Percentiles rank a stretch among this genome's conserved stretches.
Evolutionary conservation across 306 rosid genomes (phyloP).

Genomic region (Inga leiocalycina): DNA sequence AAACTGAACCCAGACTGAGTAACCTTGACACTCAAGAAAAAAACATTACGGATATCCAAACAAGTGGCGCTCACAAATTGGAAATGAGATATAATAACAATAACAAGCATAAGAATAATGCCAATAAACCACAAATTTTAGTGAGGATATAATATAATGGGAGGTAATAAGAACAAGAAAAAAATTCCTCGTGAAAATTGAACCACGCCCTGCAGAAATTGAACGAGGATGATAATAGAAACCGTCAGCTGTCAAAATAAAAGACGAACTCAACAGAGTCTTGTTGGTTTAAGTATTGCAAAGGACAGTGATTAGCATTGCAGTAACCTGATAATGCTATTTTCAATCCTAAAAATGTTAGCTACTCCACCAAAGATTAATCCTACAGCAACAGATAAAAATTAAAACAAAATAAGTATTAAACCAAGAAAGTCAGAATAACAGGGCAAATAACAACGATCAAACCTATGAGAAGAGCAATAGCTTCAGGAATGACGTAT

Average conservation of each 20-base stretch:
- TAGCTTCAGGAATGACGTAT: constrained; percentile 93
- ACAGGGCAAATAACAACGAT: not conserved
- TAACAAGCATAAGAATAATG: not conserved
- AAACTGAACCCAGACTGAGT: constrained; percentile 99
- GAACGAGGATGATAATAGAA: constrained; percentile 4
- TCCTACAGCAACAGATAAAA: constrained; percentile 43
- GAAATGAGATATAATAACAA: too few species aligned
- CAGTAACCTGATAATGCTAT: constrained; percentile 66
- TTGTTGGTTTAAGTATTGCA: not conserved
- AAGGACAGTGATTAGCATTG: not conserved
- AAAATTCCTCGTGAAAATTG: constrained; percentile 96
- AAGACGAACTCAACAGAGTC: not conserved
- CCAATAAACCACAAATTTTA: not conserved
- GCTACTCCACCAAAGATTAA: constrained; percentile 92
- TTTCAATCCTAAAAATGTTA: constrained; percentile 83
- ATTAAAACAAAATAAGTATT: not conserved
- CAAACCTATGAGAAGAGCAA: constrained; percentile 92
- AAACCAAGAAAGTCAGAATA: not conserved
- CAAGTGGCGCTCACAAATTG: too few species aligned
- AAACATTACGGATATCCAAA: not conserved
- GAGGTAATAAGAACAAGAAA: constrained; percentile 93
- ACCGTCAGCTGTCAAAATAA: constrained; percentile 13
- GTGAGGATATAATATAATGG: constrained; percentile 96
- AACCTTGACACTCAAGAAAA: constrained; percentile 64
- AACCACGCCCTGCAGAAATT: constrained; percentile 79